These are phyloP conservation scores for Excoecaria cochinchinensis DNA, from an alignment of 345 rosid genomes.

Conservation along the genomic window DNA sequence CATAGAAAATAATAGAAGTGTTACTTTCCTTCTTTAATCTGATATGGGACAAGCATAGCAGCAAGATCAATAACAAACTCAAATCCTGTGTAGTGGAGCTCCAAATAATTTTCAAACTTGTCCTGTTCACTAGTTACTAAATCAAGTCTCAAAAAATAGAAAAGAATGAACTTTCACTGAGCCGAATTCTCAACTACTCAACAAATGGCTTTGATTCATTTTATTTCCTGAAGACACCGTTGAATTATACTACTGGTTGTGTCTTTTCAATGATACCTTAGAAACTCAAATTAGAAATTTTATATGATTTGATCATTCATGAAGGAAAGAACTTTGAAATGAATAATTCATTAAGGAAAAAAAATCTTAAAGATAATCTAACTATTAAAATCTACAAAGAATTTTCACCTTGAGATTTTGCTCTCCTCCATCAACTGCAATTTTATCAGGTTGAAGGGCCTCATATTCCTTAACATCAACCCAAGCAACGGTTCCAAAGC, in stretches of 20 bases:
- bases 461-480: slow-evolving; percentile 86
- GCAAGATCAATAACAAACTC: neutral
- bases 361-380: neutral
- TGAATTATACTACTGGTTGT: neutral
- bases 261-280: neutral
- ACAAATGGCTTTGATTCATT: neutral
- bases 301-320: neutral
- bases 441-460: slow-evolving; percentile 77
- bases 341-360: neutral
- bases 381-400: neutral
- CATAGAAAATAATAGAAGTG: no score
- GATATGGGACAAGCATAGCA: neutral
- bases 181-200: neutral
- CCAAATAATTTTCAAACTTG: no score
- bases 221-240: neutral
- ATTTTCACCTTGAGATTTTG: slow-evolving; percentile 69
- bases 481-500: slow-evolving; percentile 99
- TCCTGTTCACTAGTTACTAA: neutral
- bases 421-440: slow-evolving; percentile 96
- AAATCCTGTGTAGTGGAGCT: neutral
- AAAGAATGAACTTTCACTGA: neutral
- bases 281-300: neutral
- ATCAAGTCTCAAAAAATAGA: neutral
- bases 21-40: neutral
- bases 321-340: neutral